Base-by-base conservation (phyloP, 2,329 filamentous ascomycete species). In the Pseudopithomyces chartarum region DNA sequence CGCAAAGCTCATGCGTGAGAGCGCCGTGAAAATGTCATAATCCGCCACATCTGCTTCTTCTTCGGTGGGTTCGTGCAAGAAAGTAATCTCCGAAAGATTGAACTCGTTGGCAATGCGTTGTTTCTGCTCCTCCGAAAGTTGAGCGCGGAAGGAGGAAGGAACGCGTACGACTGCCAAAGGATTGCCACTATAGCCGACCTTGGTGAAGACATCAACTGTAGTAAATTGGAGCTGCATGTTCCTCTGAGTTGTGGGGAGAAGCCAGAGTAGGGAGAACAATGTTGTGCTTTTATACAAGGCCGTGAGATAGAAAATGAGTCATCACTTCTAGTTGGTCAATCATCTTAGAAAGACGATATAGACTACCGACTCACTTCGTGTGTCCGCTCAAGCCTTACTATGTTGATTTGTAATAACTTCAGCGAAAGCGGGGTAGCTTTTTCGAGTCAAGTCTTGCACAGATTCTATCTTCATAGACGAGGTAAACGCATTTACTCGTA, bases 71-170 rank as follows among this genome's bases (percentile, higher is more conserved):
- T 69, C 73, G 62, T 83, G 76, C 8, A 85, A 68, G 63, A 85
- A 84, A 36, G 83, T 79, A 1, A 80, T 83, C 56, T 86, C 84
- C 1, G 81, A 83, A 39, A 82, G 74, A 58, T 84, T 85, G 77
- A 85, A 85, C 63, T 85, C 84, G 17, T 71, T 68, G 3, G 83
- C 81, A 49, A 86, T 80, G 39, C 65, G 69, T 67, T 84, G 83
- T 61, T 84, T 82, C 57, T 80, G 76, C 17, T 68, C 66, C 50
- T 83, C 81, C 5, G 76, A 76, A 29, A 79, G 63, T 34, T 38
- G 17, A 15, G 55, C 53, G 32, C 65, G 59, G 19, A 69, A 54
- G 11, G 76, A 70, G 6, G 83, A 67, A 13, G 77, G 75, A 5
- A 85, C 73, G 34, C 76, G 73, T 60, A 85, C 77, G 13, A 85